These are phyloP conservation scores for Globisporangium abappressorium DNA, from an alignment of 352 stramenopile species.

Conservation along the genomic window DNA sequence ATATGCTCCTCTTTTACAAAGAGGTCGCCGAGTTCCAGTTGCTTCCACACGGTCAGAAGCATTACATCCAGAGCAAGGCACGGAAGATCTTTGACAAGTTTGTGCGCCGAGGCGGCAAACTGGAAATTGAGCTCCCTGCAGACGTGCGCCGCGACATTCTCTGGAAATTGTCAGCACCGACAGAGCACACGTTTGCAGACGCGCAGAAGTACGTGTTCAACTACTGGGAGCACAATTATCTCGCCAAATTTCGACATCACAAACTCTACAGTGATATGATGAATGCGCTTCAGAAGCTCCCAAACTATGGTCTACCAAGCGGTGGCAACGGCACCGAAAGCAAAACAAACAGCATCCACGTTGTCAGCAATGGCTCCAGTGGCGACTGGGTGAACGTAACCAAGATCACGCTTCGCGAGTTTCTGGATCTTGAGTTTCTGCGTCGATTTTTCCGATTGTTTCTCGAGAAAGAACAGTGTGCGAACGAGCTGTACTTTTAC, in stretches of 20 bases:
- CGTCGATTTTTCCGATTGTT: constrained; percentile 64
- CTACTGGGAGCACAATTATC: constrained; percentile 48
- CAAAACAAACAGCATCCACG: constrained; percentile 14
- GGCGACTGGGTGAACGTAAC: constrained; percentile 41
- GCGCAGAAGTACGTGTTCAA: constrained; percentile 51
- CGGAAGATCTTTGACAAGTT: constrained; percentile 74
- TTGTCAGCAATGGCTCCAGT: constrained; percentile 3
- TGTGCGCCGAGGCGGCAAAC: constrained; percentile 50
- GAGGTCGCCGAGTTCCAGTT: constrained; percentile 72
- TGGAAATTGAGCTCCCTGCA: constrained; percentile 58
- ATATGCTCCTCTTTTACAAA: constrained; percentile 68
- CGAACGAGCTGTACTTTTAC: constrained; percentile 74
- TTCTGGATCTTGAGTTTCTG: constrained; percentile 54
- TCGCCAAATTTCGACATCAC: constrained; percentile 41
- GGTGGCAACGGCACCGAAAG: constrained; percentile 12
- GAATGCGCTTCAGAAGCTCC: constrained; percentile 19
- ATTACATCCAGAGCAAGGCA: constrained; percentile 73
- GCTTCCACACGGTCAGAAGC: constrained; percentile 56
- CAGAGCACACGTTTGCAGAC: constrained; percentile 61
- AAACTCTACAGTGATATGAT: constrained; percentile 44
- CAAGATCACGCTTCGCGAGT: constrained; percentile 54
- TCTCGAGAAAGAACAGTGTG: constrained; percentile 68
- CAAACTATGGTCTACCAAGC: constrained; percentile 1
- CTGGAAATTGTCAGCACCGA: constrained; percentile 52
- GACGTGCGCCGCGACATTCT: constrained; percentile 67